Conservation (phyloP, 1,284 basidiomycete genomes). For the Ustilago crameri region DNA sequence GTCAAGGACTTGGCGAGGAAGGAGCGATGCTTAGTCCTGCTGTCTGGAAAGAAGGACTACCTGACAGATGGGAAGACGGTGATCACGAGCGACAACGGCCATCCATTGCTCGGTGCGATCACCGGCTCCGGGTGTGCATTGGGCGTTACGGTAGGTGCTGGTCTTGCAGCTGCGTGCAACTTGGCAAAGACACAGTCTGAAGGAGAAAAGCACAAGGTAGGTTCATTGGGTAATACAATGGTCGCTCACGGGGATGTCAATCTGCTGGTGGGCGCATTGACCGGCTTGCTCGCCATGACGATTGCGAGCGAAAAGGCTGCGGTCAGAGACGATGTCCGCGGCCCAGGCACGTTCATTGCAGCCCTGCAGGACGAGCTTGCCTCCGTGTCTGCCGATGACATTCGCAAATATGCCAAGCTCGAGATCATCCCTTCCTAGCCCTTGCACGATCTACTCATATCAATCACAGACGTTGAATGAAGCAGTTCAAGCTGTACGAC, state of each 20-base stretch:
- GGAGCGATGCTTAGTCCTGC: constrained; percentile 83
- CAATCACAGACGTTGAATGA: neutral
- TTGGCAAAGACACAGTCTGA: constrained; percentile 13
- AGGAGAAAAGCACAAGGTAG: neutral
- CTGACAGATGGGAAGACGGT: constrained; percentile 83
- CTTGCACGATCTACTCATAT: neutral
- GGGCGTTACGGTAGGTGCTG: constrained; percentile 80
- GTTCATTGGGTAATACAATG: constrained; percentile 32
- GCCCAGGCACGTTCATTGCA: constrained; percentile 87
- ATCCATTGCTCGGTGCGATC: constrained; percentile 79
- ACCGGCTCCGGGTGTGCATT: constrained; percentile 92
- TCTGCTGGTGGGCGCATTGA: constrained; percentile 60
- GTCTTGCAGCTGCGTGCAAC: constrained; percentile 75
- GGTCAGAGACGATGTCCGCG: constrained; percentile 76
- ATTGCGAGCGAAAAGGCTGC: constrained; percentile 86
- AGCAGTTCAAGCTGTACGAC: neutral
- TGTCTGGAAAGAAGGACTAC: constrained; percentile 86
- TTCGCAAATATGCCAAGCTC: constrained; percentile 23
- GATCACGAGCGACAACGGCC: constrained; percentile 80
- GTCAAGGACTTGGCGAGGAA: constrained; percentile 78
- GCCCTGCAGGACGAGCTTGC: constrained; percentile 83
- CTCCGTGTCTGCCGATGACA: constrained; percentile 22
- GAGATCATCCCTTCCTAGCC: constrained; percentile 14
- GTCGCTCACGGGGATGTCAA: constrained; percentile 39
- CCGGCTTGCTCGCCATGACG: constrained; percentile 79